Percentiles rank a stretch among this genome's conserved stretches.
Conservation (phyloP, 805 yeast genomes). For the Candida argentea region DNA sequence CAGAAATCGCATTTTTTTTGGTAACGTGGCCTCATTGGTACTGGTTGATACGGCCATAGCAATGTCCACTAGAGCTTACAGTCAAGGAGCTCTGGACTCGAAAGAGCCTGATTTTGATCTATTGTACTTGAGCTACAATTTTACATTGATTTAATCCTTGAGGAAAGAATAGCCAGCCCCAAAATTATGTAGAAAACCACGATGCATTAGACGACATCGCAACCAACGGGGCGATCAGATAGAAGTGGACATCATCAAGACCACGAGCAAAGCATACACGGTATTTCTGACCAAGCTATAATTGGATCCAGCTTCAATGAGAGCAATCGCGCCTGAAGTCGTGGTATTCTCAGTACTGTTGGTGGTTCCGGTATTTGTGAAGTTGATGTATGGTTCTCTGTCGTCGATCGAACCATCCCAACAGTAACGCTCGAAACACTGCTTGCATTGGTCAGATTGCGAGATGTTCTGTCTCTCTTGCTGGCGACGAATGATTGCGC, state of each 20-base stretch:
- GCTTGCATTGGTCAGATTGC: slow-evolving; percentile 16
- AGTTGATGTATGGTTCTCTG: slow-evolving; percentile 18
- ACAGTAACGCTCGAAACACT: slow-evolving; percentile 16
- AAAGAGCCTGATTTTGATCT: too few relatives aligned
- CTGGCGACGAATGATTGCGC: slow-evolving; percentile 19
- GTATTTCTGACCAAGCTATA: slow-evolving; percentile 7
- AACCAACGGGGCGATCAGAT: too few relatives aligned
- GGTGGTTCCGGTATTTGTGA: slow-evolving; percentile 31
- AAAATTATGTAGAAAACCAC: too few relatives aligned
- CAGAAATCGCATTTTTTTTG: slow-evolving; percentile 19
- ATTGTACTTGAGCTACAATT: too few relatives aligned
- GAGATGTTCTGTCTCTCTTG: slow-evolving; percentile 13
- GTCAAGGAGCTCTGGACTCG: too few relatives aligned
- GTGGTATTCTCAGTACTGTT: slow-evolving; percentile 14
- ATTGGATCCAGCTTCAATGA: slow-evolving; percentile 4
- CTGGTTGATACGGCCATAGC: too few relatives aligned
- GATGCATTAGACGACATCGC: too few relatives aligned
- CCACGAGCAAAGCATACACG: slow-evolving; percentile 13
- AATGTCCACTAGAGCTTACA: too few relatives aligned
- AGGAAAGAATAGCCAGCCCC: too few relatives aligned
- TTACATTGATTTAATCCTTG: too few relatives aligned
- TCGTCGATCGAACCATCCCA: slow-evolving; percentile 14
- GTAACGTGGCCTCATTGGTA: too few relatives aligned
- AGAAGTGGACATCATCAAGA: too few relatives aligned
- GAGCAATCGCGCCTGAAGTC: slow-evolving; percentile 10